A percentile compares a stretch with the other conserved stretches of the same genome.
These are phyloP conservation scores for Aspergillus oerlinghausenensis DNA, from an alignment of 2,329 filamentous ascomycete species.

Conservation along the genomic window DNA sequence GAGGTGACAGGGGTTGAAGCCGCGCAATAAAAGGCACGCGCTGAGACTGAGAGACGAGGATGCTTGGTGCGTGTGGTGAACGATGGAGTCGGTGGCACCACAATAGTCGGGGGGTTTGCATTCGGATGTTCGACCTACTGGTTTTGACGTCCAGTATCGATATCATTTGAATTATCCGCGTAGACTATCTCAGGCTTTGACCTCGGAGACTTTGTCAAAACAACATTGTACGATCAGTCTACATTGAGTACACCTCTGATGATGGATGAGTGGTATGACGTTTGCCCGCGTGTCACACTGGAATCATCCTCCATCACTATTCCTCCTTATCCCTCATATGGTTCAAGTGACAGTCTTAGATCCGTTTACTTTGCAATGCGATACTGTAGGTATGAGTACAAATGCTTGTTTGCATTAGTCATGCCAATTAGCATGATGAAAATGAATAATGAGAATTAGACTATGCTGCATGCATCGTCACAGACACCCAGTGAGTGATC, in stretches of 20 bases:
- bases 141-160: neutral
- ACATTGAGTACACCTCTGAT: neutral
- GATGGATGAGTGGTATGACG: neutral
- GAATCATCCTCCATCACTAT: neutral
- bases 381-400: neutral
- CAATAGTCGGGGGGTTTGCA: constrained; percentile 10
- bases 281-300: neutral
- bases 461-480: constrained; percentile 8
- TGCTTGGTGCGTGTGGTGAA: neutral
- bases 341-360: no score
- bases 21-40: constrained; percentile 3
- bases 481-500: neutral
- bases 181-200: neutral
- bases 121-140: constrained; percentile 3
- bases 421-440: neutral
- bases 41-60: neutral
- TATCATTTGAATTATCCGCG: neutral
- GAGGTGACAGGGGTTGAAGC: neutral
- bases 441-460: neutral
- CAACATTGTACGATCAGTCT: neutral
- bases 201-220: neutral
- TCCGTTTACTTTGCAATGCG: neutral
- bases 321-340: neutral
- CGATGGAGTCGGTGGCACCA: constrained; percentile 4
- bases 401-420: neutral